Base-by-base conservation (phyloP, 139 green algal genomes). In the Chlamydomonas sp. region DNA sequence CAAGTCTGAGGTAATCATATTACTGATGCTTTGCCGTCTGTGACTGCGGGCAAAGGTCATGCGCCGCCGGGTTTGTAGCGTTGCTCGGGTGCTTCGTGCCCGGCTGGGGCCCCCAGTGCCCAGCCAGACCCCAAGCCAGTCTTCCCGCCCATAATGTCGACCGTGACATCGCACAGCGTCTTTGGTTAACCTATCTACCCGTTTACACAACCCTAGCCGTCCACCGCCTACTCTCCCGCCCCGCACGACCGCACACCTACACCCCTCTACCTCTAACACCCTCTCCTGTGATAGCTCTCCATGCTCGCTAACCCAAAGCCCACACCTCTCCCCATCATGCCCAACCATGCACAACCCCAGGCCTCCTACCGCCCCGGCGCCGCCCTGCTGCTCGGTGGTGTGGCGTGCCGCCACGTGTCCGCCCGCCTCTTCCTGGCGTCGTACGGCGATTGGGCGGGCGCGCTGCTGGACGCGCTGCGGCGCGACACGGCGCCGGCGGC, bases 381-480 rank as follows among this genome's bases (percentile, higher is more conserved):
- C 61, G 83, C 83, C 2, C 15, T 75, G 16, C 71, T 87, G 62
- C 74, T 87, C 31, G 83, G 83, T 49, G 31, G 31, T 62, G 18
- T 74, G 14, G 62, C 64, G n/a, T 87, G 83, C 31, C n/a, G 83
- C 73, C 31, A 68, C 73, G 72, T 80, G 62, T 16, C 83, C 3
- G 14, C 63, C 1, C 73, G 83, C 31, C 0, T 62, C 9, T 80
- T 87, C 16, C 73, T 87, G 14, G 20, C 72, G 20, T 74, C 72
- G 31, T 79, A 87, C 61, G 62, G 14, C 12, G 73, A 83, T 3
- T 94, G 92, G 92, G 85, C 60, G 10, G 17, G 81, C 0, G 78
- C 80, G 74, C 63, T 91, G 67, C 76, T 89, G 18, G 90, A 90
- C 4, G 83, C 79, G 17, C 58, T 92, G 9, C 84, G 69, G 31